A percentile compares a stretch with the other conserved stretches of the same genome.
phyloP scores from a whole-genome alignment of 2,329 filamentous ascomycete species.

The Neopestalotiopsis sp. region DNA sequence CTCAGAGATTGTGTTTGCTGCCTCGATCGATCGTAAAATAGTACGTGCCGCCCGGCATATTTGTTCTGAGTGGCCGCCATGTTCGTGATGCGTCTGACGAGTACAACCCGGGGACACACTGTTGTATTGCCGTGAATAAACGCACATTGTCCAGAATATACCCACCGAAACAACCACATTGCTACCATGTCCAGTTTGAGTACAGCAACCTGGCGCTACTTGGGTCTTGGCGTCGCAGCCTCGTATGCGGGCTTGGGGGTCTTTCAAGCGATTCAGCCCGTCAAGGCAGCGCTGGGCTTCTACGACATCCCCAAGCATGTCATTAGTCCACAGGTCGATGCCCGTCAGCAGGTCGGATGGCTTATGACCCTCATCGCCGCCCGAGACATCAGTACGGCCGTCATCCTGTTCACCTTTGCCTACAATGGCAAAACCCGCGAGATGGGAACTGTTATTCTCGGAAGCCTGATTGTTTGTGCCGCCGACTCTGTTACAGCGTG shows the following conservation, averaged over 20 bases:
- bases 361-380: constrained; percentile 16
- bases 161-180: background rate
- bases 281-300: constrained; percentile 7
- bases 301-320: constrained; percentile 15
- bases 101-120: background rate
- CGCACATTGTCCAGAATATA: background rate
- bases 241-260: constrained; percentile 6
- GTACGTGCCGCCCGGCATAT: background rate
- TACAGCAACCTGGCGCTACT: background rate
- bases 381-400: constrained; percentile 12
- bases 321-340: constrained; percentile 8
- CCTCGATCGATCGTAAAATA: background rate
- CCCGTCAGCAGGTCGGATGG: constrained; percentile 1
- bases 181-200: background rate
- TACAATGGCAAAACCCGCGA: constrained; percentile 10
- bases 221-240: constrained; percentile 14
- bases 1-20: background rate
- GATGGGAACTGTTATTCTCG: constrained; percentile 9
- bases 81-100: background rate
- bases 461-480: constrained; percentile 9
- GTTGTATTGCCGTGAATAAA: background rate
- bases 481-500: constrained; percentile 4
- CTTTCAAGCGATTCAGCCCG: background rate
- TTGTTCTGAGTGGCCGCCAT: background rate
- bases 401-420: constrained; percentile 6